A percentile compares a stretch with the other conserved stretches of the same genome.
Evolutionary conservation across 371 early-diverging fungal species (phyloP).

Genomic region (Neoconidiobolus thromboides): DNA sequence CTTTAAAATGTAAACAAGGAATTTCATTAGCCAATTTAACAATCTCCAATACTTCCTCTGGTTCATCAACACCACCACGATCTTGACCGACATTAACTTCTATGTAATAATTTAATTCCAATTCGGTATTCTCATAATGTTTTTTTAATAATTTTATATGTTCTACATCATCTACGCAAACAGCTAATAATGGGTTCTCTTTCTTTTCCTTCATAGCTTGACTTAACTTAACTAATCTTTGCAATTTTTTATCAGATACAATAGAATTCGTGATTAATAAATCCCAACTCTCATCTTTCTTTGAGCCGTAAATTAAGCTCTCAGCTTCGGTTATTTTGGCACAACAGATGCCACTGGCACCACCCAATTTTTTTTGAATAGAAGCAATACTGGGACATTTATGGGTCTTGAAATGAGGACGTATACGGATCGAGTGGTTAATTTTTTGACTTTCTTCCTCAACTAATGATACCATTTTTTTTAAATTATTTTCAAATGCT

Average conservation of each 20-base stretch:
- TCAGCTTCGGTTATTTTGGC: conserved; percentile 4
- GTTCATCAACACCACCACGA: background rate
- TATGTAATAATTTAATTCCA: background rate
- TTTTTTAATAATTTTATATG: background rate
- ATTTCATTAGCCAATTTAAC: background rate
- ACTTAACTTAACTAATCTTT: background rate
- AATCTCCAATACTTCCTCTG: background rate
- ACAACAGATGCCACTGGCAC: conserved; percentile 2
- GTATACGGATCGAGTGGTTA: background rate
- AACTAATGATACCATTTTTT: background rate
- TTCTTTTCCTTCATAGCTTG: background rate
- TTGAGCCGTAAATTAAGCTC: background rate
- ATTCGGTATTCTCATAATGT: background rate
- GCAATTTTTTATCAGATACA: background rate
- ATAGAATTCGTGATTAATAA: background rate
- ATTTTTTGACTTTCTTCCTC: background rate
- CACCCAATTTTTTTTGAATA: background rate
- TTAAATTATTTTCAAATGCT: background rate
- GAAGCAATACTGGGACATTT: background rate
- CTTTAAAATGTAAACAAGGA: background rate
- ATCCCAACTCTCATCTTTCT: background rate
- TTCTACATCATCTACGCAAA: background rate
- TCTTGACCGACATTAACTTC: conserved; percentile 5
- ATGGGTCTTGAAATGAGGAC: conserved; percentile 4
- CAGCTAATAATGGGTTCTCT: background rate